Evolutionary conservation across 139 green algal genomes (phyloP), one percentile per base, ranked within the genome.

Genomic region (Mesotaenium endlicherianum): DNA sequence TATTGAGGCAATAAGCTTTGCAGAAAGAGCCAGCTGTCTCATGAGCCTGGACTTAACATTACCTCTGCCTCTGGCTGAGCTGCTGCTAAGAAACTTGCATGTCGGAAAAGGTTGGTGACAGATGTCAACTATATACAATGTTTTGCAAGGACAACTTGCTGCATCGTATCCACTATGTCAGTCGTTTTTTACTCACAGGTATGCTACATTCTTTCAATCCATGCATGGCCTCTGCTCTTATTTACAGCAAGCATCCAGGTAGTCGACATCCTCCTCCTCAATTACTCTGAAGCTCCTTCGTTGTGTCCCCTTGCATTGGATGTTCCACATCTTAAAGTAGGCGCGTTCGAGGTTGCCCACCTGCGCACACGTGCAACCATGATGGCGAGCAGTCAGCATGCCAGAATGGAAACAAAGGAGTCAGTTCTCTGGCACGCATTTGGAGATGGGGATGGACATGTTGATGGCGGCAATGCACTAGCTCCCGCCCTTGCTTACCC

Each of bases 291-390:
- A 84, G 5, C 3, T 14, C 14, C 11, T 39, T 14, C 4, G 70
- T 26, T 64, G 59, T n/a, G 11, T 4, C 30, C 92, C 92, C 41
- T 93, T 67, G 49, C 84, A 90, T 83, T 97, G 92, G 45, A 97
- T 92, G 38, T 92, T 86, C 94, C 94, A 97, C 94, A 97, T 96
- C 30, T 89, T 78, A 6, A 93, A 79, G 49, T 92, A 88, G 20
- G 92, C 81, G n/a, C 83, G 84, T 86, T 97, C 94, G 34, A 97
- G 77, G 67, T 97, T 89, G 1, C 67, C 6, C 16, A 83, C 75
- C 75, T 83, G 57, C 6, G 17, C 20, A 58, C 11, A 11, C 64
- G 16, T 58, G 14, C 34, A 11, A 44, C 14, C 11, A 43, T 17
- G 16, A 47, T 14, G 34, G 40, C 64, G 14, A 75, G 16, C 14